A percentile compares a stretch with the other conserved stretches of the same genome.
phyloP scores from a whole-genome alignment of 2,329 filamentous ascomycete genomes.

The Fusarium anguioides region DNA sequence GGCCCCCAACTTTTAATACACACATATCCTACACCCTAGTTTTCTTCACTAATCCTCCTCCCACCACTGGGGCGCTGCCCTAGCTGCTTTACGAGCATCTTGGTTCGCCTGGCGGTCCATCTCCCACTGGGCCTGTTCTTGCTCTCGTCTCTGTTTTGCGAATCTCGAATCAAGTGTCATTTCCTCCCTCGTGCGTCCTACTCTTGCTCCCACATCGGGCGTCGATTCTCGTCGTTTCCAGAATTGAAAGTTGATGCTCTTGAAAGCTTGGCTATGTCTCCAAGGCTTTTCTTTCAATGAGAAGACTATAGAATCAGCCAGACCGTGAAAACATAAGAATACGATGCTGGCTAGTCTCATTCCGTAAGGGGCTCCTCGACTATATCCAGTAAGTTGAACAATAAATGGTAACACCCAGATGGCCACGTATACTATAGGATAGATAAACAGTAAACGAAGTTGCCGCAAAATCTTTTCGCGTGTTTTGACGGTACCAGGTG shows the following conservation, averaged over 20 bases:
- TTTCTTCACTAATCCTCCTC: slow-evolving; percentile 38
- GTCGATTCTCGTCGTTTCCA: slow-evolving; percentile 15
- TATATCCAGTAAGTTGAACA: slow-evolving; percentile 63
- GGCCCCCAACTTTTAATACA: neutral
- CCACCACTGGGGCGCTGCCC: slow-evolving; percentile 47
- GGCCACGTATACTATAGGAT: slow-evolving; percentile 76
- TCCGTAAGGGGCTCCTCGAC: slow-evolving; percentile 61
- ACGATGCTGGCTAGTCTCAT: slow-evolving; percentile 66
- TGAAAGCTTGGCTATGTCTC: slow-evolving; percentile 48
- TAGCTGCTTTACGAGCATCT: slow-evolving; percentile 12
- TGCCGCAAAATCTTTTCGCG: slow-evolving; percentile 73
- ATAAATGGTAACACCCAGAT: slow-evolving; percentile 80
- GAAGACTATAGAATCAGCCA: slow-evolving; percentile 76
- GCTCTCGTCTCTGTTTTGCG: slow-evolving; percentile 60
- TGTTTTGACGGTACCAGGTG: slow-evolving; percentile 50
- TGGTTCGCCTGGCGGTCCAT: slow-evolving; percentile 22
- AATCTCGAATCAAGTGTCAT: slow-evolving; percentile 62
- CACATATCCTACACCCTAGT: too few relatives aligned
- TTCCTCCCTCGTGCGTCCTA: slow-evolving; percentile 63
- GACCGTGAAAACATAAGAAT: slow-evolving; percentile 72
- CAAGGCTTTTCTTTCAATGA: slow-evolving; percentile 77
- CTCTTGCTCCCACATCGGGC: slow-evolving; percentile 36
- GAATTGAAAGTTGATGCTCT: slow-evolving; percentile 21
- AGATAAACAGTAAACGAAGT: slow-evolving; percentile 78
- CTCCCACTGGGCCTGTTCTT: slow-evolving; percentile 56